Evolutionary conservation across 768 basidiomycete genomes (phyloP), one percentile per base, ranked within the genome.

Genomic region (Imleria badia): DNA sequence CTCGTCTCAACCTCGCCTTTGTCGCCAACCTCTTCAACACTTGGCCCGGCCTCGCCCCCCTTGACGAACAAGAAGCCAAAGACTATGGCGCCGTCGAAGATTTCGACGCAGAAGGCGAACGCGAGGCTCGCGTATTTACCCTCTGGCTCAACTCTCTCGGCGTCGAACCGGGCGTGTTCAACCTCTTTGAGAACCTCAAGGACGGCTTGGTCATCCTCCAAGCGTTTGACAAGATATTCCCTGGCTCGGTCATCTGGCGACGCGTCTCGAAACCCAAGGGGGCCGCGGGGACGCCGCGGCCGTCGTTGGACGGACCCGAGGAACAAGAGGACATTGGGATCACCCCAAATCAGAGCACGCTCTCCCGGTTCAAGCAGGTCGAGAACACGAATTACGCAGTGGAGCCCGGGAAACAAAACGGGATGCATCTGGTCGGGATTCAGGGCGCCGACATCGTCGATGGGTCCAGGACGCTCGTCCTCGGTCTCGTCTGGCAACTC

Each of bases 1-100:
- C 95, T 11, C 93, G 95, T 62, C 83, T 99, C 42, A 99, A 99
- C 73, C 88, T 99, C 51, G 93, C 94, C 14, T 99, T 98, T 69
- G 96, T 98, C 55, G 97, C 97, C 38, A 96, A 98, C 73, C 81
- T 99, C 50, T 99, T 99, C 83, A 99, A 99, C 78, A 98, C 92
- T 2, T 86, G 90, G 73, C 97, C 96, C 0, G 93, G 96, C 0
- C 86, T 98, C 31, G 97, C 83, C 57, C 96, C 97, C 2, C 82
- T 98, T 41, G 94, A 96, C 66, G 94, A 94, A 66, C 83, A 93
- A 67, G 94, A 98, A 69, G 89, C 89, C 6, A 94, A 96, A 58
- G 89, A 91, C 61, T 91, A 91, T 55, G 91, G 91, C 23, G 83
- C 77, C 0, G 82, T 99, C 34, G 96, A 98, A 65, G 97, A 98